phyloP scores from a whole-genome alignment of 2,329 filamentous ascomycete genomes.

The Beauveria caledonica region DNA sequence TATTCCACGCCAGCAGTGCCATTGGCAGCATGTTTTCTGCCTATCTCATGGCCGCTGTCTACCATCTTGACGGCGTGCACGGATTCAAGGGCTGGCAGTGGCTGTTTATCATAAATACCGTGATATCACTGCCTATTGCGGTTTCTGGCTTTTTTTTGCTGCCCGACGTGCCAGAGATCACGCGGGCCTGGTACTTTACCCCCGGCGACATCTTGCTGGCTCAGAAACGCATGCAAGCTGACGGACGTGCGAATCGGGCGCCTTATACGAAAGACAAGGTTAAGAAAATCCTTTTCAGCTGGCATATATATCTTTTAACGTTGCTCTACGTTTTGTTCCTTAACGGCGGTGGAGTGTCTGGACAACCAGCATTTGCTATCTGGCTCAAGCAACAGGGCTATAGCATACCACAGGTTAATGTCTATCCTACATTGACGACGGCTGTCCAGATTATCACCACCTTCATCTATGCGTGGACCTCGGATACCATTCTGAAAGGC shows the following conservation, averaged over 20 bases:
- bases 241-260: slow-evolving; percentile 34
- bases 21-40: slow-evolving; percentile 23
- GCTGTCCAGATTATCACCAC: slow-evolving; percentile 49
- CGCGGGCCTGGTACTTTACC: slow-evolving; percentile 21
- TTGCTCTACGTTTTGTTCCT: slow-evolving; percentile 57
- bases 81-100: slow-evolving; percentile 41
- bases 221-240: slow-evolving; percentile 27
- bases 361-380: slow-evolving; percentile 47
- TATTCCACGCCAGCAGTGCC: slow-evolving; percentile 30
- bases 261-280: slow-evolving; percentile 25
- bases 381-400: slow-evolving; percentile 39
- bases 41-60: slow-evolving; percentile 32
- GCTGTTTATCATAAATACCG: slow-evolving; percentile 28
- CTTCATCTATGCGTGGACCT: slow-evolving; percentile 57
- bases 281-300: slow-evolving; percentile 38
- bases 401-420: slow-evolving; percentile 35
- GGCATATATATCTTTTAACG: slow-evolving; percentile 55
- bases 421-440: slow-evolving; percentile 51
- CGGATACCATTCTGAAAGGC: slow-evolving; percentile 51
- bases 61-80: slow-evolving; percentile 29
- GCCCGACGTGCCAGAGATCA: slow-evolving; percentile 23
- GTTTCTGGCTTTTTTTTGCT: slow-evolving; percentile 25
- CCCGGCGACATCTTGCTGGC: slow-evolving; percentile 20
- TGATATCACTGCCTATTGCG: slow-evolving; percentile 28
- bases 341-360: slow-evolving; percentile 40